Evolutionary conservation across 306 rosid species (phyloP).

Genomic region (Pueraria montana): DNA sequence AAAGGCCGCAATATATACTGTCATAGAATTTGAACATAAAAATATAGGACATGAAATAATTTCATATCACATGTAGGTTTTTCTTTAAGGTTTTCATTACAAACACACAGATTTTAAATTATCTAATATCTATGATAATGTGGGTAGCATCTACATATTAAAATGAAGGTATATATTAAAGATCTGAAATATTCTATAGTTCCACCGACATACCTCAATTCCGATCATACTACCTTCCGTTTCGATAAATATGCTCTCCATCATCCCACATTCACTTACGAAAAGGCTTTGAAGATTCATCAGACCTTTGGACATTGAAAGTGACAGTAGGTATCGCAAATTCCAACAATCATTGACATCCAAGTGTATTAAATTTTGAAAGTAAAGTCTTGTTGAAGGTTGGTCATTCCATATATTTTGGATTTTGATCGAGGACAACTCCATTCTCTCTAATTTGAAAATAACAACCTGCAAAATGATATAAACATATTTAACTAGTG

Average conservation of each 20-base stretch:
- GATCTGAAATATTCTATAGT: no score
- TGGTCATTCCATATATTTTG: no score
- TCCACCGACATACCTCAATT: neutral
- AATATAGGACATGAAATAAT: neutral
- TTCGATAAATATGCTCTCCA: neutral
- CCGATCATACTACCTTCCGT: neutral
- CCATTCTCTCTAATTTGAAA: no score
- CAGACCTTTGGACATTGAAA: neutral
- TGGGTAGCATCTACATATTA: neutral
- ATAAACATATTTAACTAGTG: no score
- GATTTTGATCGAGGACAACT: no score
- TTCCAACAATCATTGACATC: neutral
- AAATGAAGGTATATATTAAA: neutral
- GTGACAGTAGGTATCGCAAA: neutral
- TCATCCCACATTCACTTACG: neutral
- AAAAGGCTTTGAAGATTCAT: constrained; percentile 11
- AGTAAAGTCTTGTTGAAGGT: no score
- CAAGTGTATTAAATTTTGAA: no score
- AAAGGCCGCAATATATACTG: neutral
- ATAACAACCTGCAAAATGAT: no score
- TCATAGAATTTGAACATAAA: neutral
- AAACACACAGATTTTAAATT: no score
- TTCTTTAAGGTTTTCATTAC: neutral
- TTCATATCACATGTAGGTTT: neutral
- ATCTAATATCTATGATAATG: neutral